Base-by-base conservation (phyloP, 129 eudicot genomes). In the Calendula officinalis region DNA sequence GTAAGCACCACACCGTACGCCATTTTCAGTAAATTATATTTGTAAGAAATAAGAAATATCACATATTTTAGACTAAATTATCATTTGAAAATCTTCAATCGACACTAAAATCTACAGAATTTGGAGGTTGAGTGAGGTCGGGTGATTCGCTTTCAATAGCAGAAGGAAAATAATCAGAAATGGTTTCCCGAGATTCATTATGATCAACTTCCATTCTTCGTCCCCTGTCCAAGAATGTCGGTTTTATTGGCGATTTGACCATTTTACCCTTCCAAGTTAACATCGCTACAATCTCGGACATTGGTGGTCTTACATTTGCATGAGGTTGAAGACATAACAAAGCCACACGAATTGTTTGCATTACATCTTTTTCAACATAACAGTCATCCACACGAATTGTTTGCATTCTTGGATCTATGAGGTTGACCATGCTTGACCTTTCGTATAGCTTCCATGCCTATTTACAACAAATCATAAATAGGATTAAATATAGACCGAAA, bases 361-460 rank as follows among this genome's bases (percentile, higher is more conserved):
- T 44, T 27, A 82, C 74, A 54, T 85, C 83, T 66, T 80, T 79
- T 69, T 82, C 83, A 7, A 59, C 66, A 43, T 72, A 57, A 11
- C 77, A 85, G 30, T 70, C 85, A 30, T 77, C n/a, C n/a, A n/a
- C n/a, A n/a, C n/a, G n/a, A n/a, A n/a, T n/a, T n/a, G n/a, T 75
- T 38, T 64, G 69, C 81, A 85, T 66, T 66, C 75, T 74, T 37
- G 83, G 79, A 59, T 85, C 94, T 50, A 85, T 74, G 6, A 85
- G 76, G 53, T 82, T 80, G 6, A 55, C 53, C 74, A 82, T 56
- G 32, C 50, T 73, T 36, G 88, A 85, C 49, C 80, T 82, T 54
- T 82, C 88, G 53, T 82, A 82, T 33, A 85, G 47, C 81, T 82
- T 85, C 88, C 94, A 85, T n/a, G 94, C 94, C 91, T 84, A 14